Conservation (phyloP, 805 yeast species). For the Zygosaccharomyces lentus region DNA sequence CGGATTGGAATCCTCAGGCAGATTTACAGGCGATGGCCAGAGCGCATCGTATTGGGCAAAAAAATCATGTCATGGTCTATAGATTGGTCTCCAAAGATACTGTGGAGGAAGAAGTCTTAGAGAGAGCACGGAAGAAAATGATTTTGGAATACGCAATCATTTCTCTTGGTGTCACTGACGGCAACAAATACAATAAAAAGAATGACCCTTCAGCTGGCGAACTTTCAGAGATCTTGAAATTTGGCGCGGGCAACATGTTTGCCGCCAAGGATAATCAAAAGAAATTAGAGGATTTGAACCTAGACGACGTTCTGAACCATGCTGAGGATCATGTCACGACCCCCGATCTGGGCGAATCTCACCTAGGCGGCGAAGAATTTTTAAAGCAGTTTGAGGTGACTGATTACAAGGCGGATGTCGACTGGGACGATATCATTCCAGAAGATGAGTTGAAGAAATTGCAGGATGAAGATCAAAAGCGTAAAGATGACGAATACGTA, state of each 20-base stretch:
- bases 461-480: slow-evolving; percentile 85
- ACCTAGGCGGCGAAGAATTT: slow-evolving; percentile 96
- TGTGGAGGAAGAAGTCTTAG: slow-evolving; percentile 95
- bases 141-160: slow-evolving; percentile 96
- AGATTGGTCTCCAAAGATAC: slow-evolving; percentile 97
- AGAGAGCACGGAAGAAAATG: slow-evolving; percentile 97
- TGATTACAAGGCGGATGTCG: slow-evolving; percentile 95
- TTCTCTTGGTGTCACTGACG: slow-evolving; percentile 89
- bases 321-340: slow-evolving; percentile 97
- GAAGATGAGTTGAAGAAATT: slow-evolving; percentile 83
- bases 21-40: slow-evolving; percentile 99
- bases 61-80: slow-evolving; percentile 95
- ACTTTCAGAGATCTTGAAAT: slow-evolving; percentile 86
- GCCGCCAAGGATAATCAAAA: slow-evolving; percentile 92
- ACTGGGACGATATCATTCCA: slow-evolving; percentile 99
- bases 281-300: slow-evolving; percentile 88
- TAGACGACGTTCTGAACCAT: slow-evolving; percentile 92
- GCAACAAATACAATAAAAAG: slow-evolving; percentile 45
- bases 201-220: slow-evolving; percentile 80
- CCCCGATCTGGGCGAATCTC: slow-evolving; percentile 95
- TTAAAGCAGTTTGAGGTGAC: slow-evolving; percentile 96
- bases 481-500: slow-evolving; percentile 79
- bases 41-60: slow-evolving; percentile 99
- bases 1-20: slow-evolving; percentile 99
- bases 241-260: slow-evolving; percentile 99